These are phyloP conservation scores for Botrytis tulipae DNA, from an alignment of 2,329 filamentous ascomycete genomes.

Conservation along the genomic window DNA sequence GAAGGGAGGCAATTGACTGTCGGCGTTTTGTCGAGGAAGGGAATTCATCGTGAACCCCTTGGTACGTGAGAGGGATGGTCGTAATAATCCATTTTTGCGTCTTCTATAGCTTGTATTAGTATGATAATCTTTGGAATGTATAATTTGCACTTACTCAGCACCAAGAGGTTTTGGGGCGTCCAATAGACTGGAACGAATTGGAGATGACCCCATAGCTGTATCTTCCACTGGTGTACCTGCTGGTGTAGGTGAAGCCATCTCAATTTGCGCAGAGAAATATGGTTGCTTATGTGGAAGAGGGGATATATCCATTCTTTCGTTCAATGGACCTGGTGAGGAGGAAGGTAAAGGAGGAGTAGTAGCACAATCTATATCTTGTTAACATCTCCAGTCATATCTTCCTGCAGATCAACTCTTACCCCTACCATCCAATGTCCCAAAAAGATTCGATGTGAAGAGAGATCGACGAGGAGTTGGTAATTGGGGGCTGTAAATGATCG, in stretches of 20 bases:
- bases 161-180: constrained; percentile 50
- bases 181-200: constrained; percentile 47
- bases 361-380: constrained; percentile 59
- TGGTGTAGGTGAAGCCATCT: constrained; percentile 71
- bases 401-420: constrained; percentile 47
- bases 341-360: constrained; percentile 83
- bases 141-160: constrained; percentile 51
- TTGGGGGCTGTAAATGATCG: constrained; percentile 61
- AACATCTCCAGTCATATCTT: constrained; percentile 40
- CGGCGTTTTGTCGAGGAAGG: constrained; percentile 59
- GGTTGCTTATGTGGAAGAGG: constrained; percentile 84
- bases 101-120: constrained; percentile 48
- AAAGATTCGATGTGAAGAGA: constrained; percentile 74
- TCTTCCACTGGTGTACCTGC: constrained; percentile 44
- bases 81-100: constrained; percentile 64
- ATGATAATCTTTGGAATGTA: constrained; percentile 25
- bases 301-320: constrained; percentile 89
- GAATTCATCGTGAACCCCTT: constrained; percentile 73
- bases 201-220: constrained; percentile 58
- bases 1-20: constrained; percentile 70
- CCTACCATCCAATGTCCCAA: constrained; percentile 43
- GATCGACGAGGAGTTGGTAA: constrained; percentile 80
- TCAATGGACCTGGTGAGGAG: constrained; percentile 71
- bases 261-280: constrained; percentile 59
- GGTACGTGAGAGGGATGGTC: constrained; percentile 71